Percentiles rank a stretch among this genome's conserved stretches.
Conservation (phyloP, 441 rosid genomes). For the Populus hybrid region DNA sequence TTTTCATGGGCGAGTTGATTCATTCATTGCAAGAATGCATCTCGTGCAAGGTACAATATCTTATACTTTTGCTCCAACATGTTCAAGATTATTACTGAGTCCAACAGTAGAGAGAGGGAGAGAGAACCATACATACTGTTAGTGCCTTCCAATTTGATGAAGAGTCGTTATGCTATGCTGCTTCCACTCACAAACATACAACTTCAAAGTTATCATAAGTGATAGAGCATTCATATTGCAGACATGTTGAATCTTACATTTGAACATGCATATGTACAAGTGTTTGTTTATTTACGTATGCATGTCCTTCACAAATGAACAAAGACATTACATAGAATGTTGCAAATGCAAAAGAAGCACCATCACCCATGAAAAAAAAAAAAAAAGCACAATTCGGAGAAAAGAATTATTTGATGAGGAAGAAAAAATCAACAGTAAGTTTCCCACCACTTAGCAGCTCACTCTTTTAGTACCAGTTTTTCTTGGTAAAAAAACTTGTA, state of each 20-base stretch:
- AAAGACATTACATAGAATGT: no score
- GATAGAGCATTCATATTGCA: no score
- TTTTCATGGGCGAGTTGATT: constrained; percentile 75
- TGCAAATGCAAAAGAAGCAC: background rate
- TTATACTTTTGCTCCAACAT: background rate
- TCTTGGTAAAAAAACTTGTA: background rate
- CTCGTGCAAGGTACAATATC: constrained; percentile 77
- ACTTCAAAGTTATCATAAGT: no score
- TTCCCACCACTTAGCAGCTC: background rate
- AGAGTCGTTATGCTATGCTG: no score
- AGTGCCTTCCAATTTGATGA: no score
- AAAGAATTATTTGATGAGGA: background rate
- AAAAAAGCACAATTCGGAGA: background rate
- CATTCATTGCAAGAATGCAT: constrained; percentile 97
- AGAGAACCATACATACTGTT: no score
- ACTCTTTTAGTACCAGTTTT: background rate
- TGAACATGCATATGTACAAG: no score
- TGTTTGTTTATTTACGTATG: no score
- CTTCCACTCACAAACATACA: no score
- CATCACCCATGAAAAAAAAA: background rate
- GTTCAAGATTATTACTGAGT: background rate
- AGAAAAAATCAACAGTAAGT: background rate
- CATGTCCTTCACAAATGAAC: no score
- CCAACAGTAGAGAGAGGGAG: no score
- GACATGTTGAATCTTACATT: no score